Evolutionary conservation across 2,329 filamentous ascomycete species (phyloP), one percentile per base, ranked within the genome.

Genomic region (Dendrostoma leiphaemia): DNA sequence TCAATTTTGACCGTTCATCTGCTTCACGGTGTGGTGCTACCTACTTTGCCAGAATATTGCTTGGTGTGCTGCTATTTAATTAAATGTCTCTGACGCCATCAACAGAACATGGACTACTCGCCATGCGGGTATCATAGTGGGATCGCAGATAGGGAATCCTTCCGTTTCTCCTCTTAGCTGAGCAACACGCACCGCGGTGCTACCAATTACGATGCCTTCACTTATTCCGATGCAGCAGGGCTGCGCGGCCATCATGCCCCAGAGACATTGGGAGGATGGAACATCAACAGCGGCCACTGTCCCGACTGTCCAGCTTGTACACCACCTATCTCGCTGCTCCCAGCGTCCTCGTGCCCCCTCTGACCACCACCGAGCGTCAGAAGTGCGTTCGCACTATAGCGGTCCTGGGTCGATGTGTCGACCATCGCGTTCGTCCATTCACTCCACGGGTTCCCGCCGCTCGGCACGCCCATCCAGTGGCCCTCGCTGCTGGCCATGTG

Each of bases 361-460:
- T 61, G 58, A n/a, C 34, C 67, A 17, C 66, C 67, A 3, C 75
- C 77, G 3, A 81, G 67, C 1, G 73, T 76, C 58, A 82, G 66
- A 12, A 81, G 66, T 13, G 78, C 73, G 43, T 70, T 76, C 26
- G 77, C 77, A 56, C 74, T 76, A 63, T 76, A 80, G 23, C 75
- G 71, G 41, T 79, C 76, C 54, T 78, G 75, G 31, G 66, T 75
- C 3, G 55, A 48, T 1, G 51, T 43, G 59, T 79, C 74, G 48
- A 77, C 76, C 0, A 75, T 71, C 50, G 78, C 76, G 0, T 74
- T 71, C 8, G 78, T 76, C 80, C 80, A 83, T 65, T 81, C 76
- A 15, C 79, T 73, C 79, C 79, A 83, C 0, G 76, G 71, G 56
- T 76, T 81, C 7, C 69, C 71, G 3, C 67, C 59, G 44, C 56